Conservation (phyloP, 2,329 filamentous ascomycete genomes). For the Apiospora aurea region DNA sequence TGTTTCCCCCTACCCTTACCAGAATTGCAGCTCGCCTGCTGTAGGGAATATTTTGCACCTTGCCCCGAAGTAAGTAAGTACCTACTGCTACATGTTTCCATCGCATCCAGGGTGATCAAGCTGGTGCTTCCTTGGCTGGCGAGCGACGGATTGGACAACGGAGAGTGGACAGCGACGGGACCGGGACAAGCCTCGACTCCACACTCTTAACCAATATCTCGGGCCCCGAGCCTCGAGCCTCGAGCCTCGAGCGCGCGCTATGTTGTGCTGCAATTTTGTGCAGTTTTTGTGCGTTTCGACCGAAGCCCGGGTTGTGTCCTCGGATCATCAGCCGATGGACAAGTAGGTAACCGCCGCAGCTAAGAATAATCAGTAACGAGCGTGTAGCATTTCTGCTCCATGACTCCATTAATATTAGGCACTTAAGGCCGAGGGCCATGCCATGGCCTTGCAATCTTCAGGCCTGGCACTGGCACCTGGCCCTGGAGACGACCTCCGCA, state of each 20-base stretch:
- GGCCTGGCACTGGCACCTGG: background rate
- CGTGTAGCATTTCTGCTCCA: background rate
- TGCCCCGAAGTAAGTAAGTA: background rate
- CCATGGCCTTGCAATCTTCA: conserved; percentile 5
- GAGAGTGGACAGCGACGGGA: conserved; percentile 19
- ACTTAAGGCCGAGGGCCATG: conserved; percentile 11
- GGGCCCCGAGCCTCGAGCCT: conserved; percentile 14
- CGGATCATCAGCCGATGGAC: background rate
- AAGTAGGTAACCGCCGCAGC: background rate
- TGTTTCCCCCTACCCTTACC: conserved; percentile 4
- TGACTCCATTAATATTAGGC: background rate
- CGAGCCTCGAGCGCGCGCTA: background rate
- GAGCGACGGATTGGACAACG: conserved; percentile 1
- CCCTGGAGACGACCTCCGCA: conserved; percentile 20
- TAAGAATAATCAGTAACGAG: background rate
- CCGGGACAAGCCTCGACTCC: conserved; percentile 21
- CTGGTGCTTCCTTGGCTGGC: conserved; percentile 8
- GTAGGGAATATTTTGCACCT: conserved; percentile 8
- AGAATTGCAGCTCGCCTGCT: background rate
- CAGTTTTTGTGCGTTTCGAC: conserved; percentile 8
- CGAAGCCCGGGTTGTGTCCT: conserved; percentile 10
- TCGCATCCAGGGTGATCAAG: conserved; percentile 5
- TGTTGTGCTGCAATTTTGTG: background rate
- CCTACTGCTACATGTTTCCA: conserved; percentile 17
- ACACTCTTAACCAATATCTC: conserved; percentile 24